A percentile compares a stretch with the other conserved stretches of the same genome.
Conservation (phyloP, 805 yeast species). For the Kurtzmaniella fragi region DNA sequence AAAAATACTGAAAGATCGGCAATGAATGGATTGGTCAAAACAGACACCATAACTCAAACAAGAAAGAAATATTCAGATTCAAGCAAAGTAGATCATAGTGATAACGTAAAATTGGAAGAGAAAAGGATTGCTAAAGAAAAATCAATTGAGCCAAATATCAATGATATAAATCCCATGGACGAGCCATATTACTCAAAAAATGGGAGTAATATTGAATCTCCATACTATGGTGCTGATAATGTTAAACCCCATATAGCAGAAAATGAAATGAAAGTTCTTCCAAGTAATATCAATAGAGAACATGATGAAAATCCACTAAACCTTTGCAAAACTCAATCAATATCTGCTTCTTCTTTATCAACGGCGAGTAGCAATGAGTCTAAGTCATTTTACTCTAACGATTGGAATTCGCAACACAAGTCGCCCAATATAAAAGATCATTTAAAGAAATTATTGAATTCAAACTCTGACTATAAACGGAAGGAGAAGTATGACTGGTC, state of each 20-base stretch:
- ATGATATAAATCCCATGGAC: no score
- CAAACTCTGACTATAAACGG: no score
- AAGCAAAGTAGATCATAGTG: background rate
- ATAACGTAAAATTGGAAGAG: constrained; percentile 1
- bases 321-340: background rate
- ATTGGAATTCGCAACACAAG: constrained; percentile 8
- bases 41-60: background rate
- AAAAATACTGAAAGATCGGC: constrained; percentile 18
- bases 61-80: background rate
- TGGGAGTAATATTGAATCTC: no score
- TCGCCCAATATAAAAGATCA: background rate
- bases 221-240: no score
- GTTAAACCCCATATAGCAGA: no score
- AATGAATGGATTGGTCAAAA: constrained; percentile 18
- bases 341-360: background rate
- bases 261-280: no score
- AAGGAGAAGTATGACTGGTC: no score
- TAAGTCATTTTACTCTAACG: constrained; percentile 11
- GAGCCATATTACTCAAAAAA: no score
- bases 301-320: no score
- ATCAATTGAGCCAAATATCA: background rate
- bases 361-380: background rate
- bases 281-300: no score
- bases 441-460: no score
- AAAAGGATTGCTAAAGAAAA: constrained; percentile 2